Base-by-base conservation (phyloP, 2,329 filamentous ascomycete genomes). In the Blumeriella jaapii region DNA sequence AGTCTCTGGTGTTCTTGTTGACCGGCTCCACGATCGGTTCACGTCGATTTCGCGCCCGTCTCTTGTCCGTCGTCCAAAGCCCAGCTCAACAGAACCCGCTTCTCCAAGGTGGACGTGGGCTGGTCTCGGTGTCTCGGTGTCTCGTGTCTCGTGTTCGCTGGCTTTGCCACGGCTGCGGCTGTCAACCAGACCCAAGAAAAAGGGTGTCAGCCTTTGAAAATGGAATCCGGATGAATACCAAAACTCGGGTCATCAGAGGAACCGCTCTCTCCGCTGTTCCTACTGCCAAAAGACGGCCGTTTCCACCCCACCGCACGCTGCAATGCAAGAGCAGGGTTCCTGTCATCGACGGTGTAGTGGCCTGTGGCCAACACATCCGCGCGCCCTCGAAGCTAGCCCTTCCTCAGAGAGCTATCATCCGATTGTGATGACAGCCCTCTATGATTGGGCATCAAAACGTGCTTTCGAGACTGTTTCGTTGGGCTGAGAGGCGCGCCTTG, bases 391-490 rank as follows among this genome's bases (percentile, higher is more conserved):
- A 44, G 39, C 39, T 38, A 40, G 31, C 37, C 19, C 31, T 34
- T 33, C 27, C 37, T 16, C 9, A 18, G 22, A 31, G 25, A 29
- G 15, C 10, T 35, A 34, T 29, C 29, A 31, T 29, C 44, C 44
- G 45, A 31, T 46, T 39, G 33, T 39, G 39, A 18, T 12, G 33
- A 39, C 47, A 47, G 46, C 46, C 48, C 41, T 38, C 40, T 42
- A 42, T 52, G 38, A 50, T 52, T 47, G 48, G 51, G 51, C 49
- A 53, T 44, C 50, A 54, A 48, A 40, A 44, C 44, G 41, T 42
- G 19, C 26, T 12, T 25, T 36, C 33, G 29, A 38, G 39, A 36
- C 40, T 47, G 46, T 45, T 42, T 42, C 40, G 50, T 54, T 54
- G 49, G 50, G 49, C 46, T 34, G 31, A 27, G 43, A 42, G 29